Evolutionary conservation across 1,284 basidiomycete species (phyloP).

Genomic region (Cystobasidium pallidum): DNA sequence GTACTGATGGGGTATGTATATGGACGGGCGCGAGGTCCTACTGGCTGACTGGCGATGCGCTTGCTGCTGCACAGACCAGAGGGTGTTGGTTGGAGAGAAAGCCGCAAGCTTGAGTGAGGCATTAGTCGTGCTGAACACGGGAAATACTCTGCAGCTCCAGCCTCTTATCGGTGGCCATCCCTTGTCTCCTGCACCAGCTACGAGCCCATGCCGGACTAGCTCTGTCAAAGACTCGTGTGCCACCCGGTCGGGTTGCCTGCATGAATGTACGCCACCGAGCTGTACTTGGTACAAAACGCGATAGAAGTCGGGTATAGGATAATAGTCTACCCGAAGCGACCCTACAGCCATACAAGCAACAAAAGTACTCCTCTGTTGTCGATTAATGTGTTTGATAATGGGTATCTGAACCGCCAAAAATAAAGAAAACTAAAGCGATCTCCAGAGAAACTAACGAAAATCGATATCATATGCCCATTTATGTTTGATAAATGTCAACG

Average conservation of each 20-base stretch:
- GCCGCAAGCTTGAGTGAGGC: too few species aligned
- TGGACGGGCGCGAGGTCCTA: neutral
- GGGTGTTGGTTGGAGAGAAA: constrained; percentile 5
- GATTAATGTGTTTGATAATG: neutral
- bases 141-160: too few species aligned
- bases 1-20: neutral
- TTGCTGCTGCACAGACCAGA: constrained; percentile 17
- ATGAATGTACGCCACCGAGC: too few species aligned
- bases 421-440: too few species aligned
- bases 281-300: too few species aligned
- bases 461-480: too few species aligned
- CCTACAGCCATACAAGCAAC: neutral
- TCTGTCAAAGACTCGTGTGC: neutral
- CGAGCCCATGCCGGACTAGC: neutral
- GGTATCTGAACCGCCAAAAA: too few species aligned
- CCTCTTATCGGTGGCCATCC: neutral
- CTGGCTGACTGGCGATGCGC: neutral
- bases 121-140: too few species aligned
- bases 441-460: neutral
- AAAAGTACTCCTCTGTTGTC: neutral
- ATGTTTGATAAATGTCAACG: too few species aligned
- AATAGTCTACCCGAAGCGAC: neutral
- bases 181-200: neutral
- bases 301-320: neutral
- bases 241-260: neutral